These are phyloP conservation scores for Cystobasidium ongulense DNA, from an alignment of 768 basidiomycete genomes.

Conservation along the genomic window DNA sequence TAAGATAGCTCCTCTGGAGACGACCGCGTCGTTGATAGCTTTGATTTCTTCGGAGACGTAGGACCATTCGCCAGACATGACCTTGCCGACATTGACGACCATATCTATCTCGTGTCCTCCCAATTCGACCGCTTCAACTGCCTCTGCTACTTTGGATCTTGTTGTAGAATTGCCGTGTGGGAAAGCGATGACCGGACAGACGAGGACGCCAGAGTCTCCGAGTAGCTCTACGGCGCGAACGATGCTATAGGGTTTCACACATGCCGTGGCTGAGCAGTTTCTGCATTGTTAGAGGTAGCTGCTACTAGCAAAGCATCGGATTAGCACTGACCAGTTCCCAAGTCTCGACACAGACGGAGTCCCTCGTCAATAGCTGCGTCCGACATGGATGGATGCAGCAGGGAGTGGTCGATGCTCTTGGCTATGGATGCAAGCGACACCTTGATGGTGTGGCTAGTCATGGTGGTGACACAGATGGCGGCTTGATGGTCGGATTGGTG, in stretches of 20 bases:
- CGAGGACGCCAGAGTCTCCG: conserved; percentile 21
- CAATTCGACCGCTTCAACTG: conserved; percentile 23
- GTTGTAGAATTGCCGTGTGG: conserved; percentile 37
- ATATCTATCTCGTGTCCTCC: conserved; percentile 37
- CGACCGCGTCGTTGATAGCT: conserved; percentile 39
- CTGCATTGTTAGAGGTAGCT: too few species aligned
- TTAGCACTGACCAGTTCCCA: too few species aligned
- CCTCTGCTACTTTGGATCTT: conserved; percentile 35
- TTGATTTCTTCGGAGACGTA: conserved; percentile 38
- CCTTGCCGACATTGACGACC: conserved; percentile 39
- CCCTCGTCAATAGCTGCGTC: conserved; percentile 35
- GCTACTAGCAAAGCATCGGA: too few species aligned
- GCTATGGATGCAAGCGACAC: conserved; percentile 19
- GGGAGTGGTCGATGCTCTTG: conserved; percentile 38
- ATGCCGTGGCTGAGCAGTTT: conserved; percentile 39
- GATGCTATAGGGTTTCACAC: conserved; percentile 38
- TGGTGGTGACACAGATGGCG: neutral
- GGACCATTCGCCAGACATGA: conserved; percentile 35
- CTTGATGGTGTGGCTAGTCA: neutral
- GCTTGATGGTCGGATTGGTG: neutral
- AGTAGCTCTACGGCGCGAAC: conserved; percentile 32
- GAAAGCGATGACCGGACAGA: conserved; percentile 38
- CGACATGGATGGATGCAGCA: conserved; percentile 38
- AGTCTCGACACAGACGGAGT: conserved; percentile 6
- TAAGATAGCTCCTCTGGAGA: conserved; percentile 33